Conservation (phyloP, 2,329 filamentous ascomycete genomes). For the Fusarium sp. region DNA sequence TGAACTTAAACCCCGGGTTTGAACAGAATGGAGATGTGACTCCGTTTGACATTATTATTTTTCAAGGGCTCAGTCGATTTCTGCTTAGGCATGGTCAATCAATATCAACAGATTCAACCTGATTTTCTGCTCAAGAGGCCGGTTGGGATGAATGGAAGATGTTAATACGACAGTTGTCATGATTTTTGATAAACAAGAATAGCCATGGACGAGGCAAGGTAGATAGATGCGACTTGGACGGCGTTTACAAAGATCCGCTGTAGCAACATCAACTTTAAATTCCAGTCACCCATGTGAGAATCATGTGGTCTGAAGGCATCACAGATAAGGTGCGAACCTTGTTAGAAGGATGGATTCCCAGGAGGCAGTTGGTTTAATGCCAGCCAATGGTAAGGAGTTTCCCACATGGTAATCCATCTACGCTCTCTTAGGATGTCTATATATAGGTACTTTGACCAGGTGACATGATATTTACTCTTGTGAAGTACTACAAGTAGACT, state of each 20-base stretch:
- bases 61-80: too few relatives aligned
- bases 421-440: neutral
- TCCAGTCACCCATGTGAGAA: conserved; percentile 9
- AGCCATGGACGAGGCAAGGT: neutral
- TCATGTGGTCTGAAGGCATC: neutral
- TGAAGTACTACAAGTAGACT: neutral
- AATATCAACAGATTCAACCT: too few relatives aligned
- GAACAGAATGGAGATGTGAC: too few relatives aligned
- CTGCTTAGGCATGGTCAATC: too few relatives aligned
- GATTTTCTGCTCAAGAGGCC: too few relatives aligned
- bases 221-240: neutral
- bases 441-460: neutral
- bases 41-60: too few relatives aligned
- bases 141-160: too few relatives aligned
- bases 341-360: neutral
- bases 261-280: neutral
- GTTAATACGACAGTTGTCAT: neutral
- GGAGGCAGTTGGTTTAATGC: neutral
- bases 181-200: neutral
- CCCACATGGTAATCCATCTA: too few relatives aligned
- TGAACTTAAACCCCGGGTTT: too few relatives aligned
- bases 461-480: neutral
- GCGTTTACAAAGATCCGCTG: neutral
- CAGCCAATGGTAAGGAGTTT: neutral
- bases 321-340: neutral